Evolutionary conservation across 345 rosid genomes (phyloP).

Genomic region (Eucalyptus tenuipes): DNA sequence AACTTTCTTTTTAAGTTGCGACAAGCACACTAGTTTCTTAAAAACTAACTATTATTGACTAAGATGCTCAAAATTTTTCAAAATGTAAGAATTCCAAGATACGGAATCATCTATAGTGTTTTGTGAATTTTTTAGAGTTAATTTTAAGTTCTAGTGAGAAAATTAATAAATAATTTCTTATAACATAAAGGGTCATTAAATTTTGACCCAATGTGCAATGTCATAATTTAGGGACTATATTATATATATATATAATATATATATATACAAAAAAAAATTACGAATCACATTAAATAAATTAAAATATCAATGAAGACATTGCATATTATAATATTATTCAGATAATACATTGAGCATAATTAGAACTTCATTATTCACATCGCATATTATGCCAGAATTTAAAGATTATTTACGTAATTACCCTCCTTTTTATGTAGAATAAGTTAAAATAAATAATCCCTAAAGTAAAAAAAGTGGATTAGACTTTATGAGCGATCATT

Average conservation of each 20-base stretch:
- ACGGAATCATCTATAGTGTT: not conserved
- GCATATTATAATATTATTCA: not conserved
- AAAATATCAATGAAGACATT: not conserved
- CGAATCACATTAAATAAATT: not conserved
- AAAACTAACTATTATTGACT: not conserved
- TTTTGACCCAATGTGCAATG: not conserved
- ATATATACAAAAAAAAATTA: not conserved
- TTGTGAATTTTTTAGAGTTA: not conserved
- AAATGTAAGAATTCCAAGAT: not conserved
- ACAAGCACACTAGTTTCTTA: not conserved
- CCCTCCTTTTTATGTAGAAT: not conserved
- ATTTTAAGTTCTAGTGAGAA: not conserved
- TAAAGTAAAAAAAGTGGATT: not conserved
- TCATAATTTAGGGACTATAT: no score
- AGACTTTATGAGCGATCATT: not conserved
- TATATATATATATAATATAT: no score
- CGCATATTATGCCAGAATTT: fast-evolving
- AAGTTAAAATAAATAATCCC: not conserved
- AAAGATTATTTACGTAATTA: fast-evolving
- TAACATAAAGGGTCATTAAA: not conserved
- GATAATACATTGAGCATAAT: fast-evolving
- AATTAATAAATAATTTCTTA: not conserved
- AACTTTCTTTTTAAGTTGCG: not conserved
- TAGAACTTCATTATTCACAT: fast-evolving
- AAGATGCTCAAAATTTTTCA: not conserved